Conservation (phyloP, 164 flowering plant species). For the Tinospora cordifolia region DNA sequence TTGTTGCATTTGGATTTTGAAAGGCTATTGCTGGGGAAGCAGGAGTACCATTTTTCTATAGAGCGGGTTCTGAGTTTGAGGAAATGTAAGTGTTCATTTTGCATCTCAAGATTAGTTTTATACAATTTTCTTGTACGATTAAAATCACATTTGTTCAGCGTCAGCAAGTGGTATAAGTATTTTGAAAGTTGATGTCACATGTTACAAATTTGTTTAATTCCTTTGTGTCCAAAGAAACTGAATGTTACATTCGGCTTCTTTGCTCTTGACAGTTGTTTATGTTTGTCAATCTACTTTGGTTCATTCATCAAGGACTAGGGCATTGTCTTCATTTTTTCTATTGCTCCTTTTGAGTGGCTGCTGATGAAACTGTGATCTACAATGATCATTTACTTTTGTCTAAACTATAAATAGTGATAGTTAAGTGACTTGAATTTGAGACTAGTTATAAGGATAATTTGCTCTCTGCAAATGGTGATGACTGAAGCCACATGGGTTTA, state of each 20-base stretch:
- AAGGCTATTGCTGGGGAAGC: conserved; percentile 99
- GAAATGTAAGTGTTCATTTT: conserved; percentile 66
- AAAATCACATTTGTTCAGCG: not conserved
- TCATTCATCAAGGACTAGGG: not conserved
- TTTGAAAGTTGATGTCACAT: not conserved
- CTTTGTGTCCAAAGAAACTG: not conserved
- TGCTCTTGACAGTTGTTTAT: not conserved
- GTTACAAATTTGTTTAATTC: not conserved
- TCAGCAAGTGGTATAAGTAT: not conserved
- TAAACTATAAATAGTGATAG: too few species aligned
- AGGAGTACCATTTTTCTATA: conserved; percentile 97
- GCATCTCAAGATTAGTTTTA: not conserved
- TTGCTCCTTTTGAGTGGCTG: not conserved
- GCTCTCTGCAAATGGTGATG: too few species aligned
- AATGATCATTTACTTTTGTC: too few species aligned
- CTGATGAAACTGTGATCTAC: not conserved
- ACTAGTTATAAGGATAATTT: too few species aligned
- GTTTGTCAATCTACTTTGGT: not conserved
- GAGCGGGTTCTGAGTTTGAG: conserved; percentile 99
- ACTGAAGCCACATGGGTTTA: too few species aligned
- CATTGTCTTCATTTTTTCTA: not conserved
- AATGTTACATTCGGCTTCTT: not conserved
- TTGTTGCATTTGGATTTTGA: conserved; percentile 19
- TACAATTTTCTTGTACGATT: conserved; percentile 1
- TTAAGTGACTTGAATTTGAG: too few species aligned